phyloP scores from a whole-genome alignment of 495 filamentous ascomycete genomes.

The Daldinia childiae region DNA sequence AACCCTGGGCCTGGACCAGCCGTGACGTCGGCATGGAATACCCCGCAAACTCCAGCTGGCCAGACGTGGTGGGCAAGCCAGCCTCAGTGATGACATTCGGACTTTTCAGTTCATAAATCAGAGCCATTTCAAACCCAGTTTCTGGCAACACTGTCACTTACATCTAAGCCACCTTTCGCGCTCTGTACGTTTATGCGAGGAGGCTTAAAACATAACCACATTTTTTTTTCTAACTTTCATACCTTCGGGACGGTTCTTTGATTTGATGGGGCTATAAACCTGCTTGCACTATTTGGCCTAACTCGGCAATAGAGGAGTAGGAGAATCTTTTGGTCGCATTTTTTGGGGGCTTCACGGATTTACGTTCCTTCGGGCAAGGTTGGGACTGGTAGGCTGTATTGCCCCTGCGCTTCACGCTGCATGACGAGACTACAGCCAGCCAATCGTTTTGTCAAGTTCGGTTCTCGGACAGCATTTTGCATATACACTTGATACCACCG shows the following conservation, averaged over 20 bases:
- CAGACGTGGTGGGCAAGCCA: slow-evolving; percentile 59
- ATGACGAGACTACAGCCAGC: slow-evolving; percentile 24
- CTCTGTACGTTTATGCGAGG: slow-evolving; percentile 15
- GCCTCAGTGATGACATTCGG: slow-evolving; percentile 49
- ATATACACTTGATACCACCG: slow-evolving; percentile 46
- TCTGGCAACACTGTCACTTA: slow-evolving; percentile 13
- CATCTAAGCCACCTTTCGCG: slow-evolving; percentile 5
- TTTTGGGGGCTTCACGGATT: slow-evolving; percentile 15
- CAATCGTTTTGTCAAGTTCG: slow-evolving; percentile 25
- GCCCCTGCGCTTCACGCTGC: slow-evolving; percentile 31
- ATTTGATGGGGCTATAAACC: slow-evolving; percentile 30
- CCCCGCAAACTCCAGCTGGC: slow-evolving; percentile 49
- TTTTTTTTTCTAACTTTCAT: slow-evolving; percentile 8
- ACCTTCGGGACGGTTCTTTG: slow-evolving; percentile 23
- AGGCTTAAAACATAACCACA: slow-evolving; percentile 3
- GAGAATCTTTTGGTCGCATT: slow-evolving; percentile 29
- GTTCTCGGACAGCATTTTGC: slow-evolving; percentile 35
- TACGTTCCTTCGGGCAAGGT: slow-evolving; percentile 35
- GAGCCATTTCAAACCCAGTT: neutral
- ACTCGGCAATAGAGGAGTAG: slow-evolving; percentile 46
- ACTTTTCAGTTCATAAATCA: neutral
- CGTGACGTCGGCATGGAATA: slow-evolving; percentile 56
- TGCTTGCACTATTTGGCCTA: slow-evolving; percentile 33
- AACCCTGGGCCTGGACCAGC: slow-evolving; percentile 51
- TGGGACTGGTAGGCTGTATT: slow-evolving; percentile 18